Percentiles rank a stretch among this genome's conserved stretches.
These are phyloP conservation scores for Geotrichum klebahnii DNA, from an alignment of 1,139 yeast genomes.

Conservation along the genomic window DNA sequence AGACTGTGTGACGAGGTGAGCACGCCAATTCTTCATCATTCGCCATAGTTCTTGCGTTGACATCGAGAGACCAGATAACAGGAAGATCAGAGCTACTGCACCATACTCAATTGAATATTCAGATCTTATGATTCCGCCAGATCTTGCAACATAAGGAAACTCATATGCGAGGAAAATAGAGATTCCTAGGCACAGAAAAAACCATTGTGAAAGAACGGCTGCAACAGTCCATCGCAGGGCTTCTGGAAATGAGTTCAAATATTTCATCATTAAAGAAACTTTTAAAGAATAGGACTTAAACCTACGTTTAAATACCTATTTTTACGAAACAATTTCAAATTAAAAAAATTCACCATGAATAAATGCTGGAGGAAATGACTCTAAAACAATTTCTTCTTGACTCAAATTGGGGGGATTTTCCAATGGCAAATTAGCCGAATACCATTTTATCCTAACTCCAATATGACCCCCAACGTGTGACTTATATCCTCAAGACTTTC, in stretches of 20 bases:
- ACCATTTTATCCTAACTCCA: no score
- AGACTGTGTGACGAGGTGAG: conserved; percentile 65
- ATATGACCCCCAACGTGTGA: no score
- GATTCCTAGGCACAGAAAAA: conserved; percentile 64
- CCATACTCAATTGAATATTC: conserved; percentile 78
- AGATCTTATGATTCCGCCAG: conserved; percentile 70
- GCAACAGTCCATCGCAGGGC: neutral
- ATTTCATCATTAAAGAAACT: neutral
- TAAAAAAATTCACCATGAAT: no score
- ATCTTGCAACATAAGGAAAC: conserved; percentile 77
- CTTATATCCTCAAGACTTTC: no score
- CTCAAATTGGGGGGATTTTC: no score
- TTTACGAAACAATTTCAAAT: no score
- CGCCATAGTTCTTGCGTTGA: conserved; percentile 54
- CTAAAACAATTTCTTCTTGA: no score
- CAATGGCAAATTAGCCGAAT: no score
- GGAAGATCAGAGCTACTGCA: conserved; percentile 79
- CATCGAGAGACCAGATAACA: conserved; percentile 77
- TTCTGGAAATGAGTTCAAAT: neutral
- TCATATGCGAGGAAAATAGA: conserved; percentile 71
- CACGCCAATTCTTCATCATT: conserved; percentile 72
- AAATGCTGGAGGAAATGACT: no score
- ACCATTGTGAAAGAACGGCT: conserved; percentile 50
- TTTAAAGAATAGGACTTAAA: no score
- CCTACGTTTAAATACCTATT: no score